These are phyloP conservation scores for Quercus cerris DNA, from an alignment of 306 rosid species.

Conservation along the genomic window DNA sequence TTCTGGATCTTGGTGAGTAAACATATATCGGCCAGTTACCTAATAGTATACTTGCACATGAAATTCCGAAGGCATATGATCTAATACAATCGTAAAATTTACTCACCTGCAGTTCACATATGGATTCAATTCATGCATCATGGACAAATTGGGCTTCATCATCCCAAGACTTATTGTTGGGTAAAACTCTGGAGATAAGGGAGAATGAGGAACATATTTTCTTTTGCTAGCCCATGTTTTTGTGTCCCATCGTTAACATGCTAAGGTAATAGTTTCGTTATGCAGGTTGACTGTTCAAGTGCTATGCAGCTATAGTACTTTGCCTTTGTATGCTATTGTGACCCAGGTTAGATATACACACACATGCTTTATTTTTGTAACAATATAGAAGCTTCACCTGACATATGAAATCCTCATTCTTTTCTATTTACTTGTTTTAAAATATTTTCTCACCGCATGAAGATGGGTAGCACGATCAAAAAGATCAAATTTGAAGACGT, in stretches of 20 bases:
- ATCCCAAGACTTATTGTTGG: conserved; percentile 79
- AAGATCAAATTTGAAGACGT: conserved; percentile 15
- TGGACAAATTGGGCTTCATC: conserved; percentile 64
- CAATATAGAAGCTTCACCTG: conserved; percentile 3
- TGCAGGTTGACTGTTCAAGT: conserved; percentile 85
- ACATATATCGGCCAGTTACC: background rate
- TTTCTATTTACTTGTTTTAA: background rate
- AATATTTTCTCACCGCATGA: background rate
- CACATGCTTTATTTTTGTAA: conserved; percentile 4
- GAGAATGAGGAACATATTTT: background rate
- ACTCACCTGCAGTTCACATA: conserved; percentile 58
- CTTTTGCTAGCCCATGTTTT: background rate
- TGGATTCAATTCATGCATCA: conserved; percentile 80
- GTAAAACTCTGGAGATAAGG: conserved; percentile 32
- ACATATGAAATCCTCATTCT: conserved; percentile 15
- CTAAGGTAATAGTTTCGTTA: conserved; percentile 15
- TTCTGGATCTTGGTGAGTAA: conserved; percentile 84
- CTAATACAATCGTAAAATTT: background rate
- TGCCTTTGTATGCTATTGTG: conserved; percentile 72
- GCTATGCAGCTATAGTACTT: conserved; percentile 86
- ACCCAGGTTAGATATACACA: conserved; percentile 55
- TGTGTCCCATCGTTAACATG: conserved; percentile 9
- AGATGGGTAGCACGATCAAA: conserved; percentile 74
- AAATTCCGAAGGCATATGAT: background rate
- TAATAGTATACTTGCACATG: background rate